Percentiles rank a stretch among this genome's conserved stretches.
Evolutionary conservation across 805 yeast species (phyloP).

Genomic region (Blastobotrys attinorum): DNA sequence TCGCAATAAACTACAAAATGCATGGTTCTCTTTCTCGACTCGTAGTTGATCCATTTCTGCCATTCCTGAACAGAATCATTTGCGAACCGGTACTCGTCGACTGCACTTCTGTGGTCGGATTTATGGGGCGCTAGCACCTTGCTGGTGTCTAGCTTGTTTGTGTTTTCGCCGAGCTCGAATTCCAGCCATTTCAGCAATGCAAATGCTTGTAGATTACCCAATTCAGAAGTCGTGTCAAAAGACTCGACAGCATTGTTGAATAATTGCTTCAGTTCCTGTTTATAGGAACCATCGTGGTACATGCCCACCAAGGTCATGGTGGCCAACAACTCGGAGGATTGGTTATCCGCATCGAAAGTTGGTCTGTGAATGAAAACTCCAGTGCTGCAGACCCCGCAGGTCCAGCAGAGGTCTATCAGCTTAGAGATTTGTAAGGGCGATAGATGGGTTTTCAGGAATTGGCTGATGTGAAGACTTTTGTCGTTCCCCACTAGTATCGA

Average conservation of each 20-base stretch:
- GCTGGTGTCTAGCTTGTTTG: neutral
- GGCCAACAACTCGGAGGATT: constrained; percentile 22
- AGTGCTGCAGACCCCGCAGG: constrained; percentile 6
- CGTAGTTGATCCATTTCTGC: constrained; percentile 41
- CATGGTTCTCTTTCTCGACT: constrained; percentile 33
- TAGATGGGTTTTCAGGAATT: constrained; percentile 3
- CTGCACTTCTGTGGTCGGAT: too few relatives aligned
- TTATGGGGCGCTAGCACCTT: neutral
- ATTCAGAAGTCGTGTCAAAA: too few relatives aligned
- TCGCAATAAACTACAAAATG: constrained; percentile 25
- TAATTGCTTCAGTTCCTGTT: neutral
- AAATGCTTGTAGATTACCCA: constrained; percentile 21
- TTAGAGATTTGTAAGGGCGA: constrained; percentile 4
- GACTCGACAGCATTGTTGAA: neutral
- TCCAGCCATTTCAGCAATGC: constrained; percentile 24
- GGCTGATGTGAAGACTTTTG: neutral
- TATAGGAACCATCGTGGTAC: constrained; percentile 9
- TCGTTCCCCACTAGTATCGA: constrained; percentile 5
- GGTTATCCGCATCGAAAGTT: constrained; percentile 21
- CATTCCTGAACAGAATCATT: constrained; percentile 23
- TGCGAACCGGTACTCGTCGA: neutral
- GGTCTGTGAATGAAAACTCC: constrained; percentile 22
- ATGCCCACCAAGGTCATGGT: constrained; percentile 25
- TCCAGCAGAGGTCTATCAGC: neutral
- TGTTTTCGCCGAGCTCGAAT: constrained; percentile 14